Evolutionary conservation across 1,284 basidiomycete genomes (phyloP).

Genomic region (Inonotus hispidus): DNA sequence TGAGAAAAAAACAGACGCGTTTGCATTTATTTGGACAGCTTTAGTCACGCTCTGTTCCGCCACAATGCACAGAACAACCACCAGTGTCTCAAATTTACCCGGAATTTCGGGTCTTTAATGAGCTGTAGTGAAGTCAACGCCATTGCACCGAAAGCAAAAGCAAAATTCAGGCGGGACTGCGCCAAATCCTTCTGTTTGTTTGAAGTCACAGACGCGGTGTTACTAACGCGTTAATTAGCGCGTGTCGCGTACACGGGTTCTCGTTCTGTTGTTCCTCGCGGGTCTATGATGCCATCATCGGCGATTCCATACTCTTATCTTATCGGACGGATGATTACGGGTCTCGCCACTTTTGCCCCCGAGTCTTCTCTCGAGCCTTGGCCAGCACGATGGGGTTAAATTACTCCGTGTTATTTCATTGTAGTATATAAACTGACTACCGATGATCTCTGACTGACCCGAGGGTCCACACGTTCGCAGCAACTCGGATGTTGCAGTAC

Average conservation of each 20-base stretch:
- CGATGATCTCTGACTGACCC: not conserved
- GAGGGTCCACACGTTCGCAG: not conserved
- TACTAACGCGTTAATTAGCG: conserved; percentile 11
- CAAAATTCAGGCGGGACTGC: not conserved
- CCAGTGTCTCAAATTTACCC: not conserved
- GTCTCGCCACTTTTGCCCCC: conserved; percentile 2
- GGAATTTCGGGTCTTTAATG: not conserved
- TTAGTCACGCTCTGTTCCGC: conserved; percentile 4
- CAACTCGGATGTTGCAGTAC: not conserved
- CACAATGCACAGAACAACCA: not conserved
- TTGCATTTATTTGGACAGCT: conserved; percentile 10
- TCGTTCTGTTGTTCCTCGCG: conserved; percentile 8
- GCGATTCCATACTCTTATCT: conserved; percentile 2
- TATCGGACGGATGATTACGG: conserved; percentile 6
- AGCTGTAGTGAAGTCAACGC: not conserved
- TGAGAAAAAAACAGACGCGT: conserved; percentile 16
- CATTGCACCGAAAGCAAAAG: not conserved
- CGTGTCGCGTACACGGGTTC: not conserved
- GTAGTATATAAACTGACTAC: not conserved
- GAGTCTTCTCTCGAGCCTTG: too few relatives aligned
- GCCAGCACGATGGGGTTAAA: not conserved
- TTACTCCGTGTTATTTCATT: not conserved
- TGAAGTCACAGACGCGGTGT: conserved; percentile 2
- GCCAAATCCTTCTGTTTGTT: not conserved
- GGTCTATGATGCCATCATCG: conserved; percentile 3